Percentiles rank a stretch among this genome's conserved stretches.
These are phyloP conservation scores for Pythium coloratum DNA, from an alignment of 352 stramenopile genomes.

Conservation along the genomic window DNA sequence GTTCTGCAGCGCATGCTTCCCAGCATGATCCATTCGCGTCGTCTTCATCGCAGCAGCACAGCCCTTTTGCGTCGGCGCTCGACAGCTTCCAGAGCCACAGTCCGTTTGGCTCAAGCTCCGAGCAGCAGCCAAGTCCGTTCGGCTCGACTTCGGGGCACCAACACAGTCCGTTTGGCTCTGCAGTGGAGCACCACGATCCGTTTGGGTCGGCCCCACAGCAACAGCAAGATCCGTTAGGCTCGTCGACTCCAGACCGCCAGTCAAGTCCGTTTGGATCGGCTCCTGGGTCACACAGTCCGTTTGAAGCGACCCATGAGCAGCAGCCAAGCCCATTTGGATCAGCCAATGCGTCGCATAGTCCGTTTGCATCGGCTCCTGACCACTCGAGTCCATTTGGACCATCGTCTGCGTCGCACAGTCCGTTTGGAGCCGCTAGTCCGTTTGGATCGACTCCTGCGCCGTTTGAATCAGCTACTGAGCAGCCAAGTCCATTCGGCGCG, in stretches of 20 bases:
- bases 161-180: neutral
- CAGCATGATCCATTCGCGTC: conserved; percentile 8
- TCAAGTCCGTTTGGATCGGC: neutral
- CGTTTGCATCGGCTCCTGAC: too few relatives aligned
- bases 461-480: too few relatives aligned
- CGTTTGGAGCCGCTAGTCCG: too few relatives aligned
- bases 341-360: too few relatives aligned
- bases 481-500: too few relatives aligned
- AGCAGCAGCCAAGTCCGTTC: neutral
- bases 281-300: conserved; percentile 4
- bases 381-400: neutral
- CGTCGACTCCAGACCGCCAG: neutral
- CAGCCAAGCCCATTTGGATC: neutral
- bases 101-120: neutral
- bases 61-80: neutral
- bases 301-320: neutral
- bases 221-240: neutral
- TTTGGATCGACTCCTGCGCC: too few relatives aligned
- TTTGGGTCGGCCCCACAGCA: neutral
- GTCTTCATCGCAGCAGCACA: conserved; percentile 7
- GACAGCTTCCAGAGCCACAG: neutral
- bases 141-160: neutral
- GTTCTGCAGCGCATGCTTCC: neutral
- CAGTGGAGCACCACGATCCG: neutral
- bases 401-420: neutral